These are phyloP conservation scores for Pseudonitzschia multiseries DNA, from an alignment of 108 stramenopile species.

Conservation along the genomic window DNA sequence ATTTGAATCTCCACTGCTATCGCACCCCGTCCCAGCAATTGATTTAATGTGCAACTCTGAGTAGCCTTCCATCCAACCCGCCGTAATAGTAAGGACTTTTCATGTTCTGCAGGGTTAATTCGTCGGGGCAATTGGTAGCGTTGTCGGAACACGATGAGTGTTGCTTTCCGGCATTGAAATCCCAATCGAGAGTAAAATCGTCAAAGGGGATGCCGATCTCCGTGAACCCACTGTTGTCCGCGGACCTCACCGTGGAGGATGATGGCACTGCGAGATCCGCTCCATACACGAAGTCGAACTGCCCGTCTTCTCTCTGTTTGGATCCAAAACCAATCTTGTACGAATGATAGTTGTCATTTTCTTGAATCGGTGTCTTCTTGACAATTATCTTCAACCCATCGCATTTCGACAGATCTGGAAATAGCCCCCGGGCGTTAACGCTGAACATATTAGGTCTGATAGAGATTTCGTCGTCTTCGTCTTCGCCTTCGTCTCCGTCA, in stretches of 20 bases:
- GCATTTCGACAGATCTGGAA: constrained; percentile 44
- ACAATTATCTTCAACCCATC: constrained; percentile 20
- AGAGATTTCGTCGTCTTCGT: background rate
- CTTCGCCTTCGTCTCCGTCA: background rate
- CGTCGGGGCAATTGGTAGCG: constrained; percentile 31
- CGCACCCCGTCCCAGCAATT: background rate
- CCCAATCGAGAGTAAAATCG: constrained; percentile 40
- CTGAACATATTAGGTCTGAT: background rate
- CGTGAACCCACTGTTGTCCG: constrained; percentile 9
- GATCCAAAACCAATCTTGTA: constrained; percentile 44
- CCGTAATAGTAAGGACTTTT: constrained; percentile 7
- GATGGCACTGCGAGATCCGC: background rate
- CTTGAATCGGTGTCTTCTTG: background rate
- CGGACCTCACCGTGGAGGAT: background rate
- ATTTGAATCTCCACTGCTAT: background rate
- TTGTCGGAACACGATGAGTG: constrained; percentile 38
- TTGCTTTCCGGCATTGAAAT: constrained; percentile 41
- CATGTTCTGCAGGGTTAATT: constrained; percentile 30
- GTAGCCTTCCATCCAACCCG: background rate
- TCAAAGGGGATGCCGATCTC: constrained; percentile 30
- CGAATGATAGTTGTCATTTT: constrained; percentile 17
- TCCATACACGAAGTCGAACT: constrained; percentile 40
- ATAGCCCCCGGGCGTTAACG: constrained; percentile 6
- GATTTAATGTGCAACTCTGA: background rate
- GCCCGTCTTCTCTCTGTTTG: background rate